Evolutionary conservation across 1,284 basidiomycete species (phyloP), one percentile per base, ranked within the genome.

Genomic region (Ustilago cynodontis): DNA sequence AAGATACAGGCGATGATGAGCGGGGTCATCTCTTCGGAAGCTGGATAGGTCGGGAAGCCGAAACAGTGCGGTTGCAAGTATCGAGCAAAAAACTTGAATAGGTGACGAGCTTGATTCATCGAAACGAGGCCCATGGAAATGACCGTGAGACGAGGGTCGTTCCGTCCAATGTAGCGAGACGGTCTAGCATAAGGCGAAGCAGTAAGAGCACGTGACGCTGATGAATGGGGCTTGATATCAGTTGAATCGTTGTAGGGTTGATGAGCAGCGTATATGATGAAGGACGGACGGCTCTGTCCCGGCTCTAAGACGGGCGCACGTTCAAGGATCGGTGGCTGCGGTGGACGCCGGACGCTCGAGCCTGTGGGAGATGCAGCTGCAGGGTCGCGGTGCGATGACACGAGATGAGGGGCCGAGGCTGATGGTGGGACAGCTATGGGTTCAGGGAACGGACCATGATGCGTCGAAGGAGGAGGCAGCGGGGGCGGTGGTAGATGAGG

Each of bases 31-130:
- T 75, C 45, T 62, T 81, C 81, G 43, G 65, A 72, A 13, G 81
- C 77, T 11, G 79, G 79, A 50, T 77, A 83, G 6, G 81, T 64
- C 1, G 81, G 81, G 37, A 83, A 83, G 31, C 81, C 81, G 31
- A 83, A 82, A 31, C 65, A 81, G 50, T 83, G 81, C 1, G 78
- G 80, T 39, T 80, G 80, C 49, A 82, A 57, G 50, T 66, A 65
- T 16, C 80, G 69, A n/a, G 79, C 79, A 60, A 83, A 83, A 70
- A 78, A 81, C 52, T 76, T 70, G 67, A 81, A 79, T n/a, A 81
- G 76, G 35, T 70, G 65, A 13, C 78, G 68, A 9, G 78, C 80
- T 7, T 67, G 66, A n/a, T 81, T 74, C 81, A 82, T 81, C 24
- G 69, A 55, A 1, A 79, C 67, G 1, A 81, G 61, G 3, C 77